Percentiles rank a stretch among this genome's conserved stretches.
Conservation (phyloP, 441 rosid species). For the Populus hybrid region DNA sequence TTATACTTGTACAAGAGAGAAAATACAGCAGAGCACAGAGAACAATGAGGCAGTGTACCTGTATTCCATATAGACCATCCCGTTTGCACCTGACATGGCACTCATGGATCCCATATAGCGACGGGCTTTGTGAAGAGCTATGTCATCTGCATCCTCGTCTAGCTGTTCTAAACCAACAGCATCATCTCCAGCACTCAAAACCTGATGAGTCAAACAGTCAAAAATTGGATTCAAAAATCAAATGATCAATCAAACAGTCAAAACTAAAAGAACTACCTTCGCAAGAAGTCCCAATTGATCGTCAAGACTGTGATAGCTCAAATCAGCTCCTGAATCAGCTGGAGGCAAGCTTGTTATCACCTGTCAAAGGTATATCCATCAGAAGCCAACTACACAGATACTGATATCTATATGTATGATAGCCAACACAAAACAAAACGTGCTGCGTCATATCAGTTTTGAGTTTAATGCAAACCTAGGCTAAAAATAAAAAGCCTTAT, state of each 20-base stretch:
- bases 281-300: conserved; percentile 76
- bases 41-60: conserved; percentile 32
- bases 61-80: conserved; percentile 94
- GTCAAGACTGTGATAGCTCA: conserved; percentile 63
- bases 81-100: conserved; percentile 83
- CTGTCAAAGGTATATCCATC: conserved; percentile 27
- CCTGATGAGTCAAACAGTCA: conserved; percentile 38
- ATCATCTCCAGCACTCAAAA: conserved; percentile 84
- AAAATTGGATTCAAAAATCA: conserved; percentile 1
- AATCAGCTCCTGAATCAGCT: conserved; percentile 67
- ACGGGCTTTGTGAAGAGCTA: conserved; percentile 74
- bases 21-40: background rate
- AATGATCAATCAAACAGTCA: background rate
- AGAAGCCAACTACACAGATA: conserved; percentile 3
- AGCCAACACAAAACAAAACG: background rate
- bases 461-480: background rate
- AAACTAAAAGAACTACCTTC: conserved; percentile 38
- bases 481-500: background rate
- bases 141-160: conserved; percentile 91
- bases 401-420: background rate
- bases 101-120: conserved; percentile 71
- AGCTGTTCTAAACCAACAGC: conserved; percentile 79
- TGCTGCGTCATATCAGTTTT: background rate
- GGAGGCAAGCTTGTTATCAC: conserved; percentile 95
- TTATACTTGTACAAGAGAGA: background rate